phyloP scores from a whole-genome alignment of 176 grass and related monocot species.

The Musa itinerans region DNA sequence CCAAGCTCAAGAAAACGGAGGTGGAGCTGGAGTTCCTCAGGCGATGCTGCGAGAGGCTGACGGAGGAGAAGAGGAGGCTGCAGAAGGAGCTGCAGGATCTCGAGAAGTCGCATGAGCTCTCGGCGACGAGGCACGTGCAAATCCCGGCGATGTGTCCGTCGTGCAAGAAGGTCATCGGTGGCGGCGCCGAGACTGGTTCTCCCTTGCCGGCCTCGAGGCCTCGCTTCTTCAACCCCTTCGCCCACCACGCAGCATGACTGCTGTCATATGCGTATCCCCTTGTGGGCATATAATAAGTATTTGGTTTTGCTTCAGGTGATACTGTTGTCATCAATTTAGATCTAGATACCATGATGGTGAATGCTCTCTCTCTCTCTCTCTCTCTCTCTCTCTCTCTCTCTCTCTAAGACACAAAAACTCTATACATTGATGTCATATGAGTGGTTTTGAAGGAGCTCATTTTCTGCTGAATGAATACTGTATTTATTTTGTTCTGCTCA shows the following conservation, averaged over 20 bases:
- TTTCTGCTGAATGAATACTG: too few species aligned
- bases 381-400: too few species aligned
- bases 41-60: conserved; percentile 78
- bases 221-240: conserved; percentile 86
- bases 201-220: conserved; percentile 22
- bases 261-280: background rate
- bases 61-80: conserved; percentile 80
- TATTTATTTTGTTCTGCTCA: too few species aligned
- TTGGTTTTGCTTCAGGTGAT: too few species aligned
- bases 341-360: too few species aligned
- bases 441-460: too few species aligned
- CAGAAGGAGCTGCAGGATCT: conserved; percentile 79
- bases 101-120: conserved; percentile 42
- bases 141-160: conserved; percentile 63
- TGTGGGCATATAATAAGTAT: too few species aligned
- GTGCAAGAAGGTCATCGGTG: conserved; percentile 57
- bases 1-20: conserved; percentile 97
- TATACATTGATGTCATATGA: too few species aligned
- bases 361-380: too few species aligned
- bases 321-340: too few species aligned
- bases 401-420: too few species aligned
- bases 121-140: conserved; percentile 54
- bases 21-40: conserved; percentile 85
- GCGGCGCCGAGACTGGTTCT: conserved; percentile 19
- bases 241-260: conserved; percentile 58